phyloP scores from a whole-genome alignment of 768 basidiomycete species.

The Gloeophyllum trabeum region DNA sequence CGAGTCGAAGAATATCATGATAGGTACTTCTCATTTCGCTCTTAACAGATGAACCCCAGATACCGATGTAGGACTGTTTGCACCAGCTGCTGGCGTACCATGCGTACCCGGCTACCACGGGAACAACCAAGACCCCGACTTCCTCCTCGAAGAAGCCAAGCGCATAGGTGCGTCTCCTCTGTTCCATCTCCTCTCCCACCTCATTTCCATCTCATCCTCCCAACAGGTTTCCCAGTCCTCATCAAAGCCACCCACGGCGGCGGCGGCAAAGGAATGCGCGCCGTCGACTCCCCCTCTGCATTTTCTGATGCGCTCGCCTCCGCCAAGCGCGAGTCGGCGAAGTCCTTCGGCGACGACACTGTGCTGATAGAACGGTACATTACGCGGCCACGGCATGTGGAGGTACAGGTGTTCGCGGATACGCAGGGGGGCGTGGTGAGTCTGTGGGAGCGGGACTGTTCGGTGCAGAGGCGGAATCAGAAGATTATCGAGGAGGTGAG shows the following conservation, averaged over 20 bases:
- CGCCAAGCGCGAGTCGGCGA: slow-evolving; percentile 83
- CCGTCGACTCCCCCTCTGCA: slow-evolving; percentile 45
- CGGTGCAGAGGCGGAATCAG: slow-evolving; percentile 86
- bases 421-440: slow-evolving; percentile 70
- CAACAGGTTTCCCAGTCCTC: slow-evolving; percentile 72
- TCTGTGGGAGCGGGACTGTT: slow-evolving; percentile 93
- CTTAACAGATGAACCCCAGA: too few relatives aligned
- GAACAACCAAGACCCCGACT: slow-evolving; percentile 61
- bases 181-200: not conserved
- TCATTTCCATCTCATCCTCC: not conserved
- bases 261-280: slow-evolving; percentile 93
- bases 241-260: slow-evolving; percentile 97
- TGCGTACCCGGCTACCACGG: slow-evolving; percentile 95
- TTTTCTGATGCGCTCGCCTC: slow-evolving; percentile 75
- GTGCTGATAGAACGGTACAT: slow-evolving; percentile 90
- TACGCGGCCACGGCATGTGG: slow-evolving; percentile 78
- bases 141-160: slow-evolving; percentile 57
- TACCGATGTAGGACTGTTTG: too few relatives aligned
- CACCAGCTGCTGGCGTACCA: slow-evolving; percentile 79
- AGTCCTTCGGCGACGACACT: slow-evolving; percentile 78
- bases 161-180: slow-evolving; percentile 42
- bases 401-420: slow-evolving; percentile 94
- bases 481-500: slow-evolving; percentile 87
- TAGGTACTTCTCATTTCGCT: slow-evolving; percentile 41
- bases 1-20: slow-evolving; percentile 96